phyloP scores from a whole-genome alignment of 345 rosid genomes.

The Pistacia atlantica region DNA sequence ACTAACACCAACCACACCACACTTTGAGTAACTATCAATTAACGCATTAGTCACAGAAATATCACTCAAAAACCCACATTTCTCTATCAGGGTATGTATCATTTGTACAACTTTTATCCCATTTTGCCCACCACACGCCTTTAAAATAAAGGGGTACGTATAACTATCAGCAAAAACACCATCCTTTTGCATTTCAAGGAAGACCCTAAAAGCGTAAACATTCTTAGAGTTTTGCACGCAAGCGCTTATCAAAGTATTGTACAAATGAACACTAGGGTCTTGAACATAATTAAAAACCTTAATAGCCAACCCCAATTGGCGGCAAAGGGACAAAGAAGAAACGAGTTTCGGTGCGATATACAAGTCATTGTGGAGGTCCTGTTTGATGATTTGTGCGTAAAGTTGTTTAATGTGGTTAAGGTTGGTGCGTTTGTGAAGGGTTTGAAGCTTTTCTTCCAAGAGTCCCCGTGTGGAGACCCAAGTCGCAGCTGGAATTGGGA shows the following conservation, averaged over 20 bases:
- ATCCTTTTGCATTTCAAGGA: conserved; percentile 60
- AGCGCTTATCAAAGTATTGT: conserved; percentile 72
- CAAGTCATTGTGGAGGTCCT: conserved; percentile 57
- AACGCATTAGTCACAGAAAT: conserved; percentile 81
- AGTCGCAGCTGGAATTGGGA: conserved; percentile 61
- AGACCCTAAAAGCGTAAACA: conserved; percentile 54
- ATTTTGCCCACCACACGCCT: conserved; percentile 53
- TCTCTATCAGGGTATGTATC: conserved; percentile 72
- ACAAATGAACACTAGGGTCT: conserved; percentile 58
- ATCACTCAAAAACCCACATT: conserved; percentile 69
- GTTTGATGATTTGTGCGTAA: conserved; percentile 69
- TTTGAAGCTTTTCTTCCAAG: conserved; percentile 65
- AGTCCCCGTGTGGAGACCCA: conserved; percentile 69
- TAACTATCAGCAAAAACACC: conserved; percentile 70
- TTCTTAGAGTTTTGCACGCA: conserved; percentile 53
- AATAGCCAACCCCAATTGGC: conserved; percentile 51
- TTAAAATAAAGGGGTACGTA: conserved; percentile 80
- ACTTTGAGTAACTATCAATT: conserved; percentile 74
- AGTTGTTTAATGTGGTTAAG: conserved; percentile 64
- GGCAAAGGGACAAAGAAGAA: conserved; percentile 66
- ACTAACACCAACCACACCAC: conserved; percentile 61
- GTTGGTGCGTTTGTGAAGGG: conserved; percentile 70
- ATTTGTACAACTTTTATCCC: conserved; percentile 63
- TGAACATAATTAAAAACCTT: conserved; percentile 62
- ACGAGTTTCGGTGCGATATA: conserved; percentile 72